These are phyloP conservation scores for Diversispora epigaea DNA, from an alignment of 192 early-diverging fungal genomes.

Conservation along the genomic window DNA sequence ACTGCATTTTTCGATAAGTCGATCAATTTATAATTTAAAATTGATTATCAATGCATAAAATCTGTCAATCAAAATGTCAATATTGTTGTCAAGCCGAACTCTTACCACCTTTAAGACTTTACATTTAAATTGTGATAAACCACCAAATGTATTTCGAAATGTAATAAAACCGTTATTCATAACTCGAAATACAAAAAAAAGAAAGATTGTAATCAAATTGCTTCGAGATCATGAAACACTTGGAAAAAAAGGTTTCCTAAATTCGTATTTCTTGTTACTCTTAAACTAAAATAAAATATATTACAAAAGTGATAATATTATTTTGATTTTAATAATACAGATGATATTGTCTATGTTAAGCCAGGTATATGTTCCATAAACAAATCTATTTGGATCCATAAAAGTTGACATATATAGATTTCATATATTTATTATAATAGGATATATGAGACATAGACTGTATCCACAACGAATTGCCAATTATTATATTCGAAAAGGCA, in stretches of 20 bases:
- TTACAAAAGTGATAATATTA: background rate
- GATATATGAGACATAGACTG: constrained; percentile 13
- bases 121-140: constrained; percentile 2
- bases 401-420: too few species aligned
- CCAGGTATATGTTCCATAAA: background rate
- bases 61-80: constrained; percentile 1
- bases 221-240: background rate
- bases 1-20: too few species aligned
- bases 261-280: background rate
- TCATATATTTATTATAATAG: background rate
- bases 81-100: background rate
- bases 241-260: constrained; percentile 11
- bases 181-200: background rate
- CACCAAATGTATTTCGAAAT: constrained; percentile 4
- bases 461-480: constrained; percentile 6
- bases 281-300: background rate
- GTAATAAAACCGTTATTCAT: background rate
- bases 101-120: background rate
- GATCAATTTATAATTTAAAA: too few species aligned
- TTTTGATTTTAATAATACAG: background rate
- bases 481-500: background rate
- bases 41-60: too few species aligned
- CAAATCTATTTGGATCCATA: background rate
- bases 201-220: background rate
- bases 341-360: background rate